Percentiles rank a stretch among this genome's conserved stretches.
Conservation (phyloP, 441 rosid genomes). For the Adansonia rubrostipa region DNA sequence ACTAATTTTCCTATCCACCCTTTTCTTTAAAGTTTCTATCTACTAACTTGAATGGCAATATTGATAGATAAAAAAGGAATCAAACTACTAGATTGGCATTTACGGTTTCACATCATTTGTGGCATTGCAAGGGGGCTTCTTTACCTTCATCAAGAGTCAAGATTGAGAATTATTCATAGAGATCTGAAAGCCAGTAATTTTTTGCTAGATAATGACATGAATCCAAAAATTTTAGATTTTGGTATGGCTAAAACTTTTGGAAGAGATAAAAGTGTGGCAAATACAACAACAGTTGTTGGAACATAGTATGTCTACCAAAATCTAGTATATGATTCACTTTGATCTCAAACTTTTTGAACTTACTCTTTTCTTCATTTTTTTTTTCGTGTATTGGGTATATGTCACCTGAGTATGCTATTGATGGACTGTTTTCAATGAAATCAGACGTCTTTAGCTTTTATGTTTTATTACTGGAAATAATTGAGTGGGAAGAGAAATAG, state of each 20-base stretch:
- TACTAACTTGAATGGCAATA: too few relatives aligned
- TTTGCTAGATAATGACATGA: conserved; percentile 33
- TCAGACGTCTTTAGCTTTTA: conserved; percentile 41
- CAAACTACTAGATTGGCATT: conserved; percentile 30
- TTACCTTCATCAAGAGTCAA: conserved; percentile 47
- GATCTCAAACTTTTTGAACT: not conserved
- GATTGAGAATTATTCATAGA: conserved; percentile 26
- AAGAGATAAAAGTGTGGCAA: conserved; percentile 13
- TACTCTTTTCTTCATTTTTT: not conserved
- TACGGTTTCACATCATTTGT: conserved; percentile 34
- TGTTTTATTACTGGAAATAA: conserved; percentile 33
- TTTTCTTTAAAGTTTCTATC: too few relatives aligned
- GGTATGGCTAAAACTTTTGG: conserved; percentile 29
- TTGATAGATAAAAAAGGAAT: not conserved
- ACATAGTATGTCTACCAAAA: not conserved
- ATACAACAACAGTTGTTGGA: conserved; percentile 3
- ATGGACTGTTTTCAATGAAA: conserved; percentile 42
- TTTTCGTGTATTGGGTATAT: conserved; percentile 2
- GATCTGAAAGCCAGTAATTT: conserved; percentile 47
- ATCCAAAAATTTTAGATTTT: conserved; percentile 38
- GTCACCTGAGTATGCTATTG: conserved; percentile 20
- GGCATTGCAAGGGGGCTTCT: conserved; percentile 47
- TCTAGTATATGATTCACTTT: not conserved
- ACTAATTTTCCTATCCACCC: too few relatives aligned
- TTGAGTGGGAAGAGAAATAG: conserved; percentile 38